phyloP scores from a whole-genome alignment of 768 basidiomycete species.

The Tricholoma furcatifolium region DNA sequence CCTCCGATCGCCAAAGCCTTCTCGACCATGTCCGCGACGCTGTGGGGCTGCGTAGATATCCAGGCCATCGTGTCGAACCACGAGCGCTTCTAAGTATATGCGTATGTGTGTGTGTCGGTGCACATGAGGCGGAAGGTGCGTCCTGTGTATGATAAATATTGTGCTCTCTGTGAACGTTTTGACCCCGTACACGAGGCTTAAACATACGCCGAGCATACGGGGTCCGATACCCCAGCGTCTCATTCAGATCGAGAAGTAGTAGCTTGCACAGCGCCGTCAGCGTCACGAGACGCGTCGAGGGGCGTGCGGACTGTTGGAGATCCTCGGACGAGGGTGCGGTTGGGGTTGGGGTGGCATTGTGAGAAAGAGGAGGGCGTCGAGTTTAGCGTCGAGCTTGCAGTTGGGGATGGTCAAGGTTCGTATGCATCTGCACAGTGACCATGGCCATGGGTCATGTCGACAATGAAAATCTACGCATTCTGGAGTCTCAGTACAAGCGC shows the following conservation, averaged over 20 bases:
- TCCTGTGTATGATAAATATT: not conserved
- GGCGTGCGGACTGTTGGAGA: constrained; percentile 26
- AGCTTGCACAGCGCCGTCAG: constrained; percentile 50
- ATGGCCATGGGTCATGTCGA: too few relatives aligned
- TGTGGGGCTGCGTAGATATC: constrained; percentile 84
- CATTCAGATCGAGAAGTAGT: constrained; percentile 74
- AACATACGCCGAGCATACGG: constrained; percentile 25
- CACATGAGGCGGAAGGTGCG: too few relatives aligned
- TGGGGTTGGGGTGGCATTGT: too few relatives aligned
- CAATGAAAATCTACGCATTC: too few relatives aligned
- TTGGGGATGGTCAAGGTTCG: too few relatives aligned
- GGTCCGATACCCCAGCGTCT: constrained; percentile 66
- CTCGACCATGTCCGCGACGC: constrained; percentile 72
- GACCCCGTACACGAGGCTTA: too few relatives aligned
- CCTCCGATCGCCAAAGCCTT: constrained; percentile 48
- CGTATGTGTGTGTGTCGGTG: too few relatives aligned
- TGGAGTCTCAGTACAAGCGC: too few relatives aligned
- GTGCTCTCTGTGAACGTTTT: not conserved
- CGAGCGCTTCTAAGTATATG: constrained; percentile 2
- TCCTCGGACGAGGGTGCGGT: constrained; percentile 30
- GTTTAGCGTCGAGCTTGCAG: too few relatives aligned
- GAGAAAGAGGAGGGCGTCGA: too few relatives aligned
- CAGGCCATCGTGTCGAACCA: constrained; percentile 89
- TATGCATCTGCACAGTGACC: too few relatives aligned
- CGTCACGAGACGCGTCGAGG: constrained; percentile 24